Evolutionary conservation across 164 flowering plant genomes (phyloP), one percentile per base, ranked within the genome.

Genomic region (Nymphaea colorata): DNA sequence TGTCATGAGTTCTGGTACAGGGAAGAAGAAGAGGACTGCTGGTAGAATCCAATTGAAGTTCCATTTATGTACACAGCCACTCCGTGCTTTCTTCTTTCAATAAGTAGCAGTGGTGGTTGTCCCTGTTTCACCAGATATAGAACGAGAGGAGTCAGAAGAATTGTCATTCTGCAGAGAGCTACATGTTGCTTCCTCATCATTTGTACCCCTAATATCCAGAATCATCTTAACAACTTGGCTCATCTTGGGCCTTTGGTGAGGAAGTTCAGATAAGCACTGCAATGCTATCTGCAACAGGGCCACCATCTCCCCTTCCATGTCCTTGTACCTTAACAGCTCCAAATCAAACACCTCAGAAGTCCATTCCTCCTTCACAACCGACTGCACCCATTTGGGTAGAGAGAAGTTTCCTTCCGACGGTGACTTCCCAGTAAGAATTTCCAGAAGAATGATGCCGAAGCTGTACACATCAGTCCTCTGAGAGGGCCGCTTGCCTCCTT

Each of bases 311-410:
- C 76, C 86, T 66, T 82, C 85, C 71, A 69, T 76, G 7, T 79
- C 83, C 55, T 74, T 82, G 64, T 78, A 66, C 69, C 82, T 72
- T 71, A 78, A 44, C 17, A 87, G 74, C 74, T 87, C 91, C 51
- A 81, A 63, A 74, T 87, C 89, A 63, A 87, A 81, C 73, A 81
- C 85, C 59, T 85, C 87, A 67, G 80, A 62, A 2, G 73, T 78
- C 79, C 78, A 75, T 65, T 79, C 82, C 43, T 83, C 81, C 41
- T 62, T 18, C 36, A 68, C 79, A 2, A 74, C 80, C 2, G 62
- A 44, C 66, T 75, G 75, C 16, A 82, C 85, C 91, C 88, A 86
- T 73, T 67, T 74, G 16, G 66, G 79, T 51, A 76, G 45, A 36
- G 75, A 61, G 10, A 68, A 68, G 18, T 73, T 81, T 51, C 77